Evolutionary conservation across 352 stramenopile species (phyloP).

Genomic region (Pythium dissotocum): DNA sequence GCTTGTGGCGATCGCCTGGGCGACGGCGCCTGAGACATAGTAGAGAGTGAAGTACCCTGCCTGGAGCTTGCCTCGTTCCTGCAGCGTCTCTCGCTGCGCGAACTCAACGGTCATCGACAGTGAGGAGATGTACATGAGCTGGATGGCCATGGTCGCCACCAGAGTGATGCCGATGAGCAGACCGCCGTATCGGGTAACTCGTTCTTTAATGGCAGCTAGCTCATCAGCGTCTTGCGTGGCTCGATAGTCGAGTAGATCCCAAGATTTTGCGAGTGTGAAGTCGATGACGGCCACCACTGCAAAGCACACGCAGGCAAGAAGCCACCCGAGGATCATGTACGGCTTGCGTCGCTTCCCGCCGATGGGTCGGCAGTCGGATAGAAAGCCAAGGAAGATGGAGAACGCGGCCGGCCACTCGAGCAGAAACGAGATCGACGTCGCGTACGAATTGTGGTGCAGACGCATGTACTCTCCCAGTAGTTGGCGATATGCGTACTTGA

Average conservation of each 20-base stretch:
- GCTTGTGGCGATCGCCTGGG: constrained; percentile 32
- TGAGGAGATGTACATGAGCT: constrained; percentile 44
- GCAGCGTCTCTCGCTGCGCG: constrained; percentile 51
- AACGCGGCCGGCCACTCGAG: constrained; percentile 57
- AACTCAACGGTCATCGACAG: constrained; percentile 51
- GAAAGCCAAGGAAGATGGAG: constrained; percentile 84
- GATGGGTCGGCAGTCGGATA: constrained; percentile 90
- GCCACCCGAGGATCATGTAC: constrained; percentile 85
- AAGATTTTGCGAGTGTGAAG: constrained; percentile 7
- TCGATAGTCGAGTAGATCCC: constrained; percentile 12
- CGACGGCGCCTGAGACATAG: constrained; percentile 33
- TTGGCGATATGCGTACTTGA: constrained; percentile 41
- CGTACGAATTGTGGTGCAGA: constrained; percentile 18
- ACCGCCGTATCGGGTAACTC: constrained; percentile 4
- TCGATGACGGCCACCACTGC: constrained; percentile 13
- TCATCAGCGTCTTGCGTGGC: not conserved
- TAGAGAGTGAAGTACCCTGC: constrained; percentile 44
- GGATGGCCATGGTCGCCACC: constrained; percentile 33
- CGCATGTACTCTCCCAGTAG: constrained; percentile 49
- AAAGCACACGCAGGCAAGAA: constrained; percentile 9
- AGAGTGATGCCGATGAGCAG: constrained; percentile 30
- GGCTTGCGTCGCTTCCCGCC: constrained; percentile 83
- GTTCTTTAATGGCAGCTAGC: not conserved
- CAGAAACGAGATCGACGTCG: constrained; percentile 46
- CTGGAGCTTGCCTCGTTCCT: constrained; percentile 48